Evolutionary conservation across 345 rosid species (phyloP), one percentile per base, ranked within the genome.

Genomic region (Gossypium bickii): DNA sequence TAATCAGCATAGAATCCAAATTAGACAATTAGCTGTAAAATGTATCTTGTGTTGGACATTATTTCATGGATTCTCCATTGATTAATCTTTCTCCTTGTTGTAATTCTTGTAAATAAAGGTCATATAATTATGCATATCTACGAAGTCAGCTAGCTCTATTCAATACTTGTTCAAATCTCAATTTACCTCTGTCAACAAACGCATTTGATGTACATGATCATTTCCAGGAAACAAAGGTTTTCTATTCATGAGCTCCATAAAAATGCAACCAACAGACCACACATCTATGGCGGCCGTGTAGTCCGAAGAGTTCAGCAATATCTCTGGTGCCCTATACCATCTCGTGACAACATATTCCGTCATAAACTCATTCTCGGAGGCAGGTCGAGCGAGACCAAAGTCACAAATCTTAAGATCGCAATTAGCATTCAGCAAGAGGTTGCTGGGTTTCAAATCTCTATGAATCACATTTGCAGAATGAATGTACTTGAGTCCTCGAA

Each of bases 221-320:
- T 22, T 96, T 67, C 99, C 99, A 0, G 98, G 99, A 75, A 93
- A 96, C 78, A 96, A 60, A 78, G 99, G 97, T 49, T 84, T 96
- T 79, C 97, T 81, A 67, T 96, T 93, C 97, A 96, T 88, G 22
- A 96, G 94, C 87, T 96, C 99, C 99, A 96, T 87, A 72, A 78
- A 96, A 78, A 96, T 87, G 85, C 99, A 96, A 67, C 99, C 99
- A 12, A 93, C 99, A 59, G 99, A 96, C 99, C 98, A 96, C 47
- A 96, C 97, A 85, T 96, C 99, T 10, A 93, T 96, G 43, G 99
- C 89, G 44, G 95, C 90, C 20, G 94, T 93, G 74, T 96, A 93
- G 38, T 93, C 97, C 0, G 98, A 87, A 24, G 96, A 91, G 85
- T 90, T 96, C 70, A 96, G 85, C 76, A 96, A 73, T 48, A 96